Base-by-base conservation (phyloP, 2,329 filamentous ascomycete species). In the Magnaporthales sp. region DNA sequence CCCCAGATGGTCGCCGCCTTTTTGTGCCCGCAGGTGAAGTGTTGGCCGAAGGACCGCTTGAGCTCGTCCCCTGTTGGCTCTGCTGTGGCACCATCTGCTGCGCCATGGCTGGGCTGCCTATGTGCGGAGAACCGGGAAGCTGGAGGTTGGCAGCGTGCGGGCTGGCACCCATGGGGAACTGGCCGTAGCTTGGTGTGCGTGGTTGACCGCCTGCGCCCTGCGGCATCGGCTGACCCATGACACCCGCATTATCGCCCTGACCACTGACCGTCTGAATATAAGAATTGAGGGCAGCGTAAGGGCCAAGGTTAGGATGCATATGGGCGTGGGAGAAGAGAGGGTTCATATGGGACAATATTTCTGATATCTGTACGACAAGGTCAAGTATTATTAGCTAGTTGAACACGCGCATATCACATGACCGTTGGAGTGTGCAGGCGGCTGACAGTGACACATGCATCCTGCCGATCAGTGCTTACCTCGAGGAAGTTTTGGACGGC, bases 311-410 rank as follows among this genome's bases (percentile, higher is more conserved):
- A 2, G 84, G 79, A 70, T 89, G 83, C 15, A 76, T 72, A 68
- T 88, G 84, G 62, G 80, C 86, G 70, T 82, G 89, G 64, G 75
- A 76, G 74, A 90, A 89, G 4, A 90, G 76, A 1, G 86, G 85
- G 70, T 83, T 86, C 86, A 89, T 89, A 73, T 88, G 85, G 67
- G 85, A 84, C 79, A 89, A 84, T 56, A 89, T 86, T 74, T 89
- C 87, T 66, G 85, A 84, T 73, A 89, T 83, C 85, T 88, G 73
- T 32, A n/a, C n/a, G 38, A n/a, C 30, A 31, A 31, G 4, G 30
- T 5, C 15, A n/a, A 46, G 15, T 46, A 19, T 46, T 46, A 46
- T 46, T 46, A 46, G 38, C 13, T 19, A 19, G 32, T 15, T 38
- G 19, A 46, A 7, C 15, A 46, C 19, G 38, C 2, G n/a, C 38